Evolutionary conservation across 306 rosid species (phyloP).

Genomic region (Fragaria vesca): DNA sequence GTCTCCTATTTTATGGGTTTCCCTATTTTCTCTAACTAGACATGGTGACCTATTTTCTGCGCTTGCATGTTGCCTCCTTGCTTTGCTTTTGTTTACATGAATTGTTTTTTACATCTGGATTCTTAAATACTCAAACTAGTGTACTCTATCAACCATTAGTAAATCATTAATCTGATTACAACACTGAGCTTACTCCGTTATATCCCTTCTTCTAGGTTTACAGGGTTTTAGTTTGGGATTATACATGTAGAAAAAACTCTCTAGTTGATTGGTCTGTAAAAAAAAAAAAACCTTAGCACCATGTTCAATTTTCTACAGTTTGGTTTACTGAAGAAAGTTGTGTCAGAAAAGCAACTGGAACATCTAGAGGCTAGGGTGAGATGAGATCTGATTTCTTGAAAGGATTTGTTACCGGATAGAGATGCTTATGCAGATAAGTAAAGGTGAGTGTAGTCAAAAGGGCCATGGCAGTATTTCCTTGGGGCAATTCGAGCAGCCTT

Average conservation of each 20-base stretch:
- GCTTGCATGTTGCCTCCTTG: conserved; percentile 34
- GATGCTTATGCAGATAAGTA: not conserved
- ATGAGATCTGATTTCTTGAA: not conserved
- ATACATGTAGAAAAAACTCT: not conserved
- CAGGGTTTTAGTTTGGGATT: conserved; percentile 2
- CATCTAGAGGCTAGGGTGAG: not conserved
- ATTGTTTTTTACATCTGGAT: conserved; percentile 7
- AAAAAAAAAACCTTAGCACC: not conserved
- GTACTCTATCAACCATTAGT: conserved; percentile 12
- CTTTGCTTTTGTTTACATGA: conserved; percentile 34
- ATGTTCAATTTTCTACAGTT: not conserved
- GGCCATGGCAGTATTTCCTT: not conserved
- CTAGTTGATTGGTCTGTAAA: not conserved
- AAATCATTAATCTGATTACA: not conserved
- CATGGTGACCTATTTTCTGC: conserved; percentile 34
- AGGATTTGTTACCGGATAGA: conserved; percentile 2
- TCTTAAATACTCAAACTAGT: conserved; percentile 7
- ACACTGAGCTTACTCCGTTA: not conserved
- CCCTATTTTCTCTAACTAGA: conserved; percentile 31
- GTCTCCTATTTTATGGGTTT: conserved; percentile 36
- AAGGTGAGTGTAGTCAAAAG: conserved; percentile 3
- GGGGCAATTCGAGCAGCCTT: not conserved
- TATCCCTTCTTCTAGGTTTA: conserved; percentile 6
- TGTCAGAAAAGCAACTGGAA: not conserved
- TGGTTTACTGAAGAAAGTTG: conserved; percentile 1